These are phyloP conservation scores for Ensete ventricosum DNA, from an alignment of 176 grass and related monocot species.

Conservation along the genomic window DNA sequence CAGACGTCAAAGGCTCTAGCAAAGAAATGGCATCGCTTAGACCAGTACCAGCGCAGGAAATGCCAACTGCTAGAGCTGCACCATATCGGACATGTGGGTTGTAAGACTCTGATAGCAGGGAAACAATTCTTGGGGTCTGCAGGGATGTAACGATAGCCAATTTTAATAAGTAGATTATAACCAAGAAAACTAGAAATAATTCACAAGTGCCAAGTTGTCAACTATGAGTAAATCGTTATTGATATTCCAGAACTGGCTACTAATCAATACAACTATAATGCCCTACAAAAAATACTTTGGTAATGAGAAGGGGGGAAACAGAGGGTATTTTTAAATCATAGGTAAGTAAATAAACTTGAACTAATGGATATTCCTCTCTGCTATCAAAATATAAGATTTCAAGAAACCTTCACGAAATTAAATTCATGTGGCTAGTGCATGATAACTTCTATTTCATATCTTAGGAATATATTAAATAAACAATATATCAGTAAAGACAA, in stretches of 20 bases:
- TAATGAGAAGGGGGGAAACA: background rate
- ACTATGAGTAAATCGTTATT: background rate
- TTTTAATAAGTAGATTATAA: slow-evolving; percentile 2
- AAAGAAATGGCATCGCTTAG: slow-evolving; percentile 96
- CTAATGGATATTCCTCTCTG: too few relatives aligned
- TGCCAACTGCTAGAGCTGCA: slow-evolving; percentile 96
- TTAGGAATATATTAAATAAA: background rate
- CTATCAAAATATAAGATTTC: background rate
- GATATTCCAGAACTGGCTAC: background rate
- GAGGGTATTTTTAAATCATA: background rate
- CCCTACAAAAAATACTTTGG: background rate
- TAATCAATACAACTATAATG: background rate
- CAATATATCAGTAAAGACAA: background rate
- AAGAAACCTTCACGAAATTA: background rate
- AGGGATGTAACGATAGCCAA: slow-evolving; percentile 13
- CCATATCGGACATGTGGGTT: slow-evolving; percentile 98
- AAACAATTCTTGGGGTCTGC: slow-evolving; percentile 98
- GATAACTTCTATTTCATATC: background rate
- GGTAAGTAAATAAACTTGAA: too few relatives aligned
- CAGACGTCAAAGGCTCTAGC: slow-evolving; percentile 95
- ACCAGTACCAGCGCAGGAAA: slow-evolving; percentile 90
- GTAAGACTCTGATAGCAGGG: slow-evolving; percentile 94
- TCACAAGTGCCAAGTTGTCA: background rate
- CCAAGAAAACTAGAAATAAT: background rate
- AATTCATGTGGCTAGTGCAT: too few relatives aligned